Evolutionary conservation across 257 asterid genomes (phyloP).

Genomic region (Gentiana macrophylla): DNA sequence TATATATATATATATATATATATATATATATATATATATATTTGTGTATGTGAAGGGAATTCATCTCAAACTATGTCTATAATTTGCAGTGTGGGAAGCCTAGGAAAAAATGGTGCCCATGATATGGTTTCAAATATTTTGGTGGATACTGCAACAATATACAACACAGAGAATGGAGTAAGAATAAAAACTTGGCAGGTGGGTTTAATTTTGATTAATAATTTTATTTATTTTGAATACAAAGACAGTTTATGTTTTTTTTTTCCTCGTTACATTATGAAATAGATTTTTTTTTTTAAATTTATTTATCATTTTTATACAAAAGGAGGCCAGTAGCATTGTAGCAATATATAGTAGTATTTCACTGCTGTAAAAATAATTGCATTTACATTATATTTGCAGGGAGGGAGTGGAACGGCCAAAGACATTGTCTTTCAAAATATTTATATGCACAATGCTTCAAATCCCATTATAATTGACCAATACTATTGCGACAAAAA

Average conservation of each 20-base stretch:
- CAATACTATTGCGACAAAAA: slow-evolving; percentile 72
- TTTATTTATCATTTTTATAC: neutral
- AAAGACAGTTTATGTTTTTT: too few species aligned
- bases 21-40: neutral
- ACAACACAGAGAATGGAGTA: slow-evolving; percentile 79
- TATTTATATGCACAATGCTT: slow-evolving; percentile 50
- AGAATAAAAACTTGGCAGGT: slow-evolving; percentile 98
- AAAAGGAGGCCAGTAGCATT: neutral
- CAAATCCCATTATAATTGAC: slow-evolving; percentile 78
- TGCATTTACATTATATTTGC: neutral
- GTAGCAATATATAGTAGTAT: neutral
- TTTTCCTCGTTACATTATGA: neutral
- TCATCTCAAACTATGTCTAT: neutral
- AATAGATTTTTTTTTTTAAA: too few species aligned
- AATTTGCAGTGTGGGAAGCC: slow-evolving; percentile 76
- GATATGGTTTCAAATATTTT: slow-evolving; percentile 51
- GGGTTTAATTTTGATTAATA: neutral
- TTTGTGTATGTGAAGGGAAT: neutral
- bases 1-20: too few species aligned
- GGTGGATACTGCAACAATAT: slow-evolving; percentile 45
- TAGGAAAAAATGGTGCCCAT: slow-evolving; percentile 56
- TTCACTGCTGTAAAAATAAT: neutral
- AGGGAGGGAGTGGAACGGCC: slow-evolving; percentile 91
- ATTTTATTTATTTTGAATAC: too few species aligned
- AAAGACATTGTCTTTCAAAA: slow-evolving; percentile 55